Conservation (phyloP, 257 asterid genomes). For the Petunia secreta region DNA sequence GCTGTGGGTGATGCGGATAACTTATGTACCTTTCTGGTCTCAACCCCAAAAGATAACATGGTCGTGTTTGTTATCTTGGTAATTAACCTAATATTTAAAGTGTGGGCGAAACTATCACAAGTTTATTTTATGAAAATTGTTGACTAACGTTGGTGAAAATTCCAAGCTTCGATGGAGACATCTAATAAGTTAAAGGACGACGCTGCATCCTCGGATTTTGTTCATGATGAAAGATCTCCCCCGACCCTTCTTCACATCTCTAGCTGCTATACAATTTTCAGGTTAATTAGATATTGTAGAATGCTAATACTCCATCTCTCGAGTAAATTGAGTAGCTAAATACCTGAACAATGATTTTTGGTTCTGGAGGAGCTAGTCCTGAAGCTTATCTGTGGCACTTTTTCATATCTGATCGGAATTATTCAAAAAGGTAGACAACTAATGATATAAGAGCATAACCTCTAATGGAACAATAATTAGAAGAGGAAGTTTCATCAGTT, state of each 20-base stretch:
- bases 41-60: not conserved
- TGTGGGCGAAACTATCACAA: not conserved
- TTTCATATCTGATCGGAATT: not conserved
- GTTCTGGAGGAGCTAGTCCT: not conserved
- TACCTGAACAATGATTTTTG: not conserved
- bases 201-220: not conserved
- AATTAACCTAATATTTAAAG: not conserved
- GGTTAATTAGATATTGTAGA: no score
- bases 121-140: slow-evolving; percentile 3
- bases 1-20: not conserved
- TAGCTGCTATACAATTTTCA: not conserved
- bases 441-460: not conserved
- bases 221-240: not conserved
- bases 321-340: not conserved
- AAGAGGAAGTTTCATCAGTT: not conserved
- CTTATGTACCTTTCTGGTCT: not conserved
- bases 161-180: not conserved
- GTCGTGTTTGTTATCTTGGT: not conserved
- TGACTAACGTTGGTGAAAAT: not conserved
- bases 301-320: not conserved
- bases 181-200: not conserved
- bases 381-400: not conserved
- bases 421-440: not conserved
- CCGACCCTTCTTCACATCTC: not conserved
- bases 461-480: not conserved